Evolutionary conservation across 2,329 filamentous ascomycete species (phyloP), one percentile per base, ranked within the genome.

Genomic region (Alternaria dauci): DNA sequence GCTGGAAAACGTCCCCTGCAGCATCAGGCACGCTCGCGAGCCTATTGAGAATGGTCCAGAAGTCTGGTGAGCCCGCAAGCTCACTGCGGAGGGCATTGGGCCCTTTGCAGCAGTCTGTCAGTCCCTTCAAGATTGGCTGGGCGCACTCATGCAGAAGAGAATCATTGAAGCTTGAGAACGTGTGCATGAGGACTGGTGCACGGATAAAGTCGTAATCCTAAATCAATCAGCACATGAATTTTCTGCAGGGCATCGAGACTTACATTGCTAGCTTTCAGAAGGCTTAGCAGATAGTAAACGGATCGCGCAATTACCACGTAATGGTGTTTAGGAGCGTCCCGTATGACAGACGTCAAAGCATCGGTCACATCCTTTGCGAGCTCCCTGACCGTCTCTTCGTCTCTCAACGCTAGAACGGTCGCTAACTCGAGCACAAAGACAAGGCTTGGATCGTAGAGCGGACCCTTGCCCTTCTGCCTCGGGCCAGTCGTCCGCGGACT

Each of bases 1-100:
- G 91, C 55, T 91, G 88, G 76, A 98, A 98, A 0, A 96, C 93
- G 16, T 89, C 85, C 0, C 89, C 84, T 2, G 93, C 91, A 26
- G 91, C 89, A 54, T 92, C 89, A 3, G 87, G 81, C 62, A 90
- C 86, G 25, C 84, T 83, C 47, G 92, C 88, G 18, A 99, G 82
- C 32, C 88, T 87, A 62, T 93, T 89, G 53, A 99, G 83, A 14
- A 97, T 91, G 5, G 91, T 90, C 95, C 95, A 99, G 78, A 99
- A 98, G 74, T 99, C 95, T 0, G 95, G 95, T 18, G 94, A 98
- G 14, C 92, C 94, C 80, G 96, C 96, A 68, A 98, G 91, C 80
- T 98, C 94, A 68, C 92, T 97, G 58, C 92, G 89, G 28, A 99
- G 82, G 12, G 91, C 88, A 26, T 89, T 89, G 0, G 92, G 88